These are phyloP conservation scores for Kodamaea fukazawae DNA, from an alignment of 805 yeast species.

Conservation along the genomic window DNA sequence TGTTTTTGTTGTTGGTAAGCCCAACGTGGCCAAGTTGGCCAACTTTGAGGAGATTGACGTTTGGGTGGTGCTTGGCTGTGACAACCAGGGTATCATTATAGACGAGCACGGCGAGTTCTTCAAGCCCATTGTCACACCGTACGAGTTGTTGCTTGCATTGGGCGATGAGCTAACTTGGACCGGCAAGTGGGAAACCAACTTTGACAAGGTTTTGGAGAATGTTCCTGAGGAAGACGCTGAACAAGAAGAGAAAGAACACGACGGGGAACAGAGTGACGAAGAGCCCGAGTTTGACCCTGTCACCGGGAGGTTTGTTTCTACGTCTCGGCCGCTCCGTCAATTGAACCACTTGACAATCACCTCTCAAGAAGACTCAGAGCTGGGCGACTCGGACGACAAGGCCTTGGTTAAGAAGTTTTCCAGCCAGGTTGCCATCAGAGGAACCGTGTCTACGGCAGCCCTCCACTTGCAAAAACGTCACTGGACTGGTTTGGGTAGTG, in stretches of 20 bases:
- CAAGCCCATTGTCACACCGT: conserved; percentile 92
- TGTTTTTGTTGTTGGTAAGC: conserved; percentile 94
- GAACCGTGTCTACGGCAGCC: conserved; percentile 89
- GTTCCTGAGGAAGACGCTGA: conserved; percentile 35
- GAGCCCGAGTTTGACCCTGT: conserved; percentile 88
- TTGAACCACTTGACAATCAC: conserved; percentile 64
- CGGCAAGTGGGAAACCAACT: conserved; percentile 89
- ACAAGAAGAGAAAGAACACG: conserved; percentile 19
- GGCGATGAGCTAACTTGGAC: conserved; percentile 80
- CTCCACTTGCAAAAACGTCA: conserved; percentile 62
- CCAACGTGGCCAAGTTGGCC: conserved; percentile 94
- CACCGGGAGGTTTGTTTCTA: conserved; percentile 69
- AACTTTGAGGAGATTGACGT: conserved; percentile 91
- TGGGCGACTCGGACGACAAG: conserved; percentile 8
- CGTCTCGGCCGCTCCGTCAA: conserved; percentile 74
- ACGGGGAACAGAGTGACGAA: conserved; percentile 39
- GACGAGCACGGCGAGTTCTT: conserved; percentile 78
- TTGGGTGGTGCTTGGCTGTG: conserved; percentile 95
- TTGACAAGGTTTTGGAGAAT: conserved; percentile 48
- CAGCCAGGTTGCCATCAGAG: conserved; percentile 59
- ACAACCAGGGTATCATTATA: conserved; percentile 85
- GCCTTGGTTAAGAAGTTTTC: conserved; percentile 56
- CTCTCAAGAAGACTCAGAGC: conserved; percentile 20
- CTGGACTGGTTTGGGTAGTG: conserved; percentile 94
- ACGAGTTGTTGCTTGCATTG: conserved; percentile 80